Base-by-base conservation (phyloP, 1,139 yeast genomes). In the Candida sp. region DNA sequence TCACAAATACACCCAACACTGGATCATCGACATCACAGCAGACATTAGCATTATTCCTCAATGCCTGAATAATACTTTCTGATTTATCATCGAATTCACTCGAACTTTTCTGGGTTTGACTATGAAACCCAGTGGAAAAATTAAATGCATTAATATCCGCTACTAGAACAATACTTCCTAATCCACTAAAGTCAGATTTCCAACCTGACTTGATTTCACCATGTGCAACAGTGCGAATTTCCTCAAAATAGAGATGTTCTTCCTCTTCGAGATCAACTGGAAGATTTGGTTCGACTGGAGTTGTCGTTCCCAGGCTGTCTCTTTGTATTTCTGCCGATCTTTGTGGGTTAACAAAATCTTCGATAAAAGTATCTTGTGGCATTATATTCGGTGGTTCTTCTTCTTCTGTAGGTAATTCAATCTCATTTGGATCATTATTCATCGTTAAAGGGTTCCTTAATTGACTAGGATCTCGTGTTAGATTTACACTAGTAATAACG, bases 141-240 rank as follows among this genome's bases (percentile, higher is more conserved):
- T 72, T 64, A 63, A 73, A 70, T 27, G 85, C 79, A 33, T 77
- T 75, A 36, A 86, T 81, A 50, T 80, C 88, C 4, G 87, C 87
- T 30, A 84, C 82, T 45, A 89, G 61, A 63, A 89, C 96, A 45
- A 90, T 83, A 46, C 77, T 74, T 5, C 97, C 98, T 34, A 73
- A 71, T 30, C 82, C 86, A 12, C 81, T 64, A 60, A 85, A 91
- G 63, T 95, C 98, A 0, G 95, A 82, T 62, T 93, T 93, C 99
- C 99, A 93, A 5, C 99, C 99, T 22, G 79, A 74, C 59, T 86
- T 87, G 57, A 89, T 65, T 47, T 87, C 96, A 5, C 97, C 97
- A 44, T 82, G 79, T 11, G 84, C 78, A 9, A 93, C 72, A 1
- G 87, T 80, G 37, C 93, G 73, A 1, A 78, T 75, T 55, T 89